These are phyloP conservation scores for Hortiboletus campestris DNA, from an alignment of 768 basidiomycete genomes.

Conservation along the genomic window DNA sequence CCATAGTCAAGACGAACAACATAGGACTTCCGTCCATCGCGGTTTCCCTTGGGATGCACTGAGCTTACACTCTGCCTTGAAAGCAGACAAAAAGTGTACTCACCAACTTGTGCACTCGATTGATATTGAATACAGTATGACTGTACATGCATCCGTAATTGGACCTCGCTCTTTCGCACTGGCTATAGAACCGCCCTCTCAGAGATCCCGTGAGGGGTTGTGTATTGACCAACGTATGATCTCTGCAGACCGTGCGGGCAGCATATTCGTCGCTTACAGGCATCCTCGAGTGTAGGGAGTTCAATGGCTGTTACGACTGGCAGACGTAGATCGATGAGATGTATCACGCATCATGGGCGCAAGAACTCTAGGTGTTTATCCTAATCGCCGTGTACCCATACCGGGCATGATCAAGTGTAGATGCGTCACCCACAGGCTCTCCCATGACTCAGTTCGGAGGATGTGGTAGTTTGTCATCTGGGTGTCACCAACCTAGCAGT, in stretches of 20 bases:
- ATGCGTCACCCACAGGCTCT: too few species aligned
- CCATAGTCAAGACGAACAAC: constrained; percentile 12
- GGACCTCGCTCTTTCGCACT: constrained; percentile 5
- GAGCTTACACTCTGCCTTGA: neutral
- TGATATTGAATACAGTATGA: constrained; percentile 19
- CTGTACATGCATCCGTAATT: constrained; percentile 13
- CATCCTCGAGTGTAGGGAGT: neutral
- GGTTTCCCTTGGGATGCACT: neutral
- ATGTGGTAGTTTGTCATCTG: too few species aligned
- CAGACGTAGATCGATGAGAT: neutral
- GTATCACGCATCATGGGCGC: neutral
- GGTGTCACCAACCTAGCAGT: too few species aligned
- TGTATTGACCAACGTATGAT: constrained; percentile 10
- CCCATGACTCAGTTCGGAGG: too few species aligned
- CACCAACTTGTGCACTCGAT: constrained; percentile 14
- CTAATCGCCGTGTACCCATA: neutral
- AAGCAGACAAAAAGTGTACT: neutral
- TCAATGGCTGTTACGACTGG: neutral
- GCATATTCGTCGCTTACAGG: constrained; percentile 19
- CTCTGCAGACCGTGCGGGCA: constrained; percentile 17
- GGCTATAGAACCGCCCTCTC: neutral
- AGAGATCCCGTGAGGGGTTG: constrained; percentile 10
- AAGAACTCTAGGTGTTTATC: neutral
- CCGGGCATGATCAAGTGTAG: too few species aligned
- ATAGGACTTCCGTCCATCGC: constrained; percentile 1